Evolutionary conservation across 2,329 filamentous ascomycete genomes (phyloP).

Genomic region (Domatiomyces globalis): DNA sequence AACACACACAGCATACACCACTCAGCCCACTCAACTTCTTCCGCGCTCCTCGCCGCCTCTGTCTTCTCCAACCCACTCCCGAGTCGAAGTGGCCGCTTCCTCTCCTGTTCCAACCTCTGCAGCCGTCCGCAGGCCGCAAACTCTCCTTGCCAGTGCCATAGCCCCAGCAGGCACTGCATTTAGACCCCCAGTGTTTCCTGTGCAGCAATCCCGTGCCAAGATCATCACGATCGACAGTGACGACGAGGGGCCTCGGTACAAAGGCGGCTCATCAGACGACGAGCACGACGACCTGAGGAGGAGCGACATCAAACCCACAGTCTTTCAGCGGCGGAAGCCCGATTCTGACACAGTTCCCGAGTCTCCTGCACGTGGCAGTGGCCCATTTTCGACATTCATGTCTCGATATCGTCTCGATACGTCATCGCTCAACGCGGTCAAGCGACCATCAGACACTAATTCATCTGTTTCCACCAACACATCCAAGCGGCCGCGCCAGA

Average conservation of each 20-base stretch:
- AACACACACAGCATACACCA: slow-evolving; percentile 32
- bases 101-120: slow-evolving; percentile 50
- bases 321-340: slow-evolving; percentile 27
- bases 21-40: slow-evolving; percentile 49
- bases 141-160: slow-evolving; percentile 47
- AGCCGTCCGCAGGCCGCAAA: slow-evolving; percentile 22
- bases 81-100: slow-evolving; percentile 76
- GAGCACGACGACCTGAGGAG: slow-evolving; percentile 33
- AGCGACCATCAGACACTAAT: slow-evolving; percentile 32
- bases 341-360: slow-evolving; percentile 26
- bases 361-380: slow-evolving; percentile 21
- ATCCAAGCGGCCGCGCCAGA: slow-evolving; percentile 29
- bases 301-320: slow-evolving; percentile 46
- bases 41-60: slow-evolving; percentile 24
- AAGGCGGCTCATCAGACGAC: slow-evolving; percentile 52
- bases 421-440: slow-evolving; percentile 12
- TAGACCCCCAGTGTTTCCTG: slow-evolving; percentile 35
- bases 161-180: slow-evolving; percentile 64
- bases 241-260: slow-evolving; percentile 42
- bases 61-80: slow-evolving; percentile 23
- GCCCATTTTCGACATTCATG: slow-evolving; percentile 1
- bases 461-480: slow-evolving; percentile 26
- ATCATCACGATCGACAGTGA: slow-evolving; percentile 39
- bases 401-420: slow-evolving; percentile 1
- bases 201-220: slow-evolving; percentile 27